A percentile compares a stretch with the other conserved stretches of the same genome.
Conservation (phyloP, 2,329 filamentous ascomycete genomes). For the Alternaria sp. region DNA sequence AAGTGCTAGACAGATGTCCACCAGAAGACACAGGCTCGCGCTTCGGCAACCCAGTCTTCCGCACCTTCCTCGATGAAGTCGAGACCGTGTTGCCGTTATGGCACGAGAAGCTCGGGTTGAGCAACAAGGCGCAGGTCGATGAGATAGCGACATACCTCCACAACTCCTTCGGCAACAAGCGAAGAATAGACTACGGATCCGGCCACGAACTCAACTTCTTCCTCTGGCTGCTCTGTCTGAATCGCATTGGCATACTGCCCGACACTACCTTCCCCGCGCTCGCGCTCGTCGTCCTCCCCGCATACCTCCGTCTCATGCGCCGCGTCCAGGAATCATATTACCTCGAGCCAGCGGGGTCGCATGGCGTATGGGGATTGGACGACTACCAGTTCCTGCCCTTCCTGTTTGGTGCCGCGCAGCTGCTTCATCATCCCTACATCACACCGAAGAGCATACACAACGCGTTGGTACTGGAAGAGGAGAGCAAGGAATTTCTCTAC, state of each 20-base stretch:
- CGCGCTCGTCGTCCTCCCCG: constrained; percentile 78
- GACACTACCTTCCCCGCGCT: constrained; percentile 73
- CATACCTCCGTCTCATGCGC: constrained; percentile 87
- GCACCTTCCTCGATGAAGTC: constrained; percentile 76
- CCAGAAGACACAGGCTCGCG: constrained; percentile 88
- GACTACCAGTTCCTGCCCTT: constrained; percentile 63
- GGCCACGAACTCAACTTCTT: constrained; percentile 98
- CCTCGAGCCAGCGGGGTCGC: constrained; percentile 74
- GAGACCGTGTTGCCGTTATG: constrained; percentile 58
- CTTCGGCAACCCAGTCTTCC: constrained; percentile 94
- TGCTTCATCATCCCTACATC: constrained; percentile 70
- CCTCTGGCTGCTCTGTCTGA: constrained; percentile 94
- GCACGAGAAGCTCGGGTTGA: constrained; percentile 68
- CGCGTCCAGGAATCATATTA: constrained; percentile 91
- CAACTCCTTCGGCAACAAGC: constrained; percentile 84
- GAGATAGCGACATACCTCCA: constrained; percentile 82
- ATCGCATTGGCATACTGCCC: constrained; percentile 73
- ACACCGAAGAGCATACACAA: constrained; percentile 76
- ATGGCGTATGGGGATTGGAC: constrained; percentile 61
- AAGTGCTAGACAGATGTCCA: constrained; percentile 72
- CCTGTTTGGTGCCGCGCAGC: constrained; percentile 57
- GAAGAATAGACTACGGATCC: constrained; percentile 88
- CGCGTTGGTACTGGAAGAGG: constrained; percentile 84
- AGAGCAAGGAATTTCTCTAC: constrained; percentile 82
- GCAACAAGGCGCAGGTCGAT: constrained; percentile 60